These are phyloP conservation scores for Neophaeococcomyces aloes DNA, from an alignment of 2,329 filamentous ascomycete genomes.

Conservation along the genomic window DNA sequence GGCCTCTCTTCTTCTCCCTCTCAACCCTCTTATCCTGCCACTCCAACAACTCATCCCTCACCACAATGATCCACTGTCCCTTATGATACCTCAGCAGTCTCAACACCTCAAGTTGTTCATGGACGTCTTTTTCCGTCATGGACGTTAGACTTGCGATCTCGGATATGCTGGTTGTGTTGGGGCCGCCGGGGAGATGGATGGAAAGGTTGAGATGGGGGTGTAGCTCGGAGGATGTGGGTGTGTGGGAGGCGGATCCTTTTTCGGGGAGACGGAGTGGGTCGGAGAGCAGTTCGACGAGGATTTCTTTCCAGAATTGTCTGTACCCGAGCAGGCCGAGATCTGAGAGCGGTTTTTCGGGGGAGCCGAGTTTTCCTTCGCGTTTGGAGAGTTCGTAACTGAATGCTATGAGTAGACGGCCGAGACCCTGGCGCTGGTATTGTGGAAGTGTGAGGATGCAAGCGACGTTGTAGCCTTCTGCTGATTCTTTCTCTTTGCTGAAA, in stretches of 20 bases:
- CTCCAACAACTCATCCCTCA: constrained; percentile 70
- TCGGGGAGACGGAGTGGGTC: constrained; percentile 49
- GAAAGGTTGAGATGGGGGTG: constrained; percentile 16
- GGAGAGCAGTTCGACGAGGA: constrained; percentile 77
- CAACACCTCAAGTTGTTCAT: constrained; percentile 85
- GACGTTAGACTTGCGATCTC: constrained; percentile 66
- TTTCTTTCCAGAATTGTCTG: constrained; percentile 95
- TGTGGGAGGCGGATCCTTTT: constrained; percentile 15
- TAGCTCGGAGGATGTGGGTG: constrained; percentile 18
- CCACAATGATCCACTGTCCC: constrained; percentile 89
- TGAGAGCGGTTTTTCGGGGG: constrained; percentile 89
- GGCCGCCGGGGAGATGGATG: constrained; percentile 8
- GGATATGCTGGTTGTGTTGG: constrained; percentile 61
- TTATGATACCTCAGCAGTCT: constrained; percentile 96
- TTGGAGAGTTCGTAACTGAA: constrained; percentile 96
- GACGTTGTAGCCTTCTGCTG: constrained; percentile 91
- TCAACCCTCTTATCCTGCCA: constrained; percentile 60
- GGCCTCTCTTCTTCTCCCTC: constrained; percentile 68
- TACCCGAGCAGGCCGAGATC: constrained; percentile 90
- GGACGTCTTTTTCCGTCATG: constrained; percentile 96
- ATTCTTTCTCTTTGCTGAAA: constrained; percentile 97
- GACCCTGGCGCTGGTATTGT: constrained; percentile 91
- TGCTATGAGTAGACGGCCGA: constrained; percentile 84
- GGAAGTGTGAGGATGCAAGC: constrained; percentile 95
- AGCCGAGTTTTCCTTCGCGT: constrained; percentile 88